These are phyloP conservation scores for Suhomyces guaymorum DNA, from an alignment of 1,139 yeast species.

Conservation along the genomic window DNA sequence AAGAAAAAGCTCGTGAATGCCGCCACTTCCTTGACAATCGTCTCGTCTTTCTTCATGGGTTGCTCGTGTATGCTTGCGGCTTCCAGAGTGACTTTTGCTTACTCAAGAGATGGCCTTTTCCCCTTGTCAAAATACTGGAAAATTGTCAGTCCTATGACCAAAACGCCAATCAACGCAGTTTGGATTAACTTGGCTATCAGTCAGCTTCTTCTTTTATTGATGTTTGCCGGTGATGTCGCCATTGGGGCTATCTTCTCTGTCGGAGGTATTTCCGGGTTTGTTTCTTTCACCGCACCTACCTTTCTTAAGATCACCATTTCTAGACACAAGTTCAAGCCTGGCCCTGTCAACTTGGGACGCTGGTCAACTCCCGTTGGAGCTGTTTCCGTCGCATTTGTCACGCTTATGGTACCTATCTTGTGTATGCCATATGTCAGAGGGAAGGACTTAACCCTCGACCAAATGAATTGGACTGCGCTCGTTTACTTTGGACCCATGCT, in stretches of 20 bases:
- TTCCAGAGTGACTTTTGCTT: slow-evolving; percentile 67
- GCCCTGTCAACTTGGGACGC: slow-evolving; percentile 71
- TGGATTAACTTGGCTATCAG: slow-evolving; percentile 64
- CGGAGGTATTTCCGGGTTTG: slow-evolving; percentile 72
- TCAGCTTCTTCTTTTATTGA: slow-evolving; percentile 54
- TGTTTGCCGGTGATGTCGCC: slow-evolving; percentile 69
- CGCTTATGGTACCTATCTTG: slow-evolving; percentile 64
- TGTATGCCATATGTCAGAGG: slow-evolving; percentile 64
- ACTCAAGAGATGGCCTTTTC: slow-evolving; percentile 69
- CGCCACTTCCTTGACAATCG: slow-evolving; percentile 59
- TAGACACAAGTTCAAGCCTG: slow-evolving; percentile 55
- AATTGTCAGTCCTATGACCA: slow-evolving; percentile 53
- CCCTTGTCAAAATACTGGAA: slow-evolving; percentile 59
- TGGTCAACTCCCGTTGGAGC: slow-evolving; percentile 51
- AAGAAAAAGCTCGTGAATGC: slow-evolving; percentile 47
- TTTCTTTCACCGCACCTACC: slow-evolving; percentile 71
- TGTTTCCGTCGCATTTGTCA: slow-evolving; percentile 48
- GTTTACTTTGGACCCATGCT: slow-evolving; percentile 69
- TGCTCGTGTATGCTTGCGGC: slow-evolving; percentile 72
- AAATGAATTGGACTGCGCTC: slow-evolving; percentile 72
- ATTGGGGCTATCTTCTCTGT: slow-evolving; percentile 76
- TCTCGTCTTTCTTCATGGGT: slow-evolving; percentile 68
- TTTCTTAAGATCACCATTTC: slow-evolving; percentile 60
- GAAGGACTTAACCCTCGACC: slow-evolving; percentile 42
- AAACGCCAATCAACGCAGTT: slow-evolving; percentile 71